Evolutionary conservation across 106 monocot species (phyloP).

Genomic region (Phalaenopsis equestris): DNA sequence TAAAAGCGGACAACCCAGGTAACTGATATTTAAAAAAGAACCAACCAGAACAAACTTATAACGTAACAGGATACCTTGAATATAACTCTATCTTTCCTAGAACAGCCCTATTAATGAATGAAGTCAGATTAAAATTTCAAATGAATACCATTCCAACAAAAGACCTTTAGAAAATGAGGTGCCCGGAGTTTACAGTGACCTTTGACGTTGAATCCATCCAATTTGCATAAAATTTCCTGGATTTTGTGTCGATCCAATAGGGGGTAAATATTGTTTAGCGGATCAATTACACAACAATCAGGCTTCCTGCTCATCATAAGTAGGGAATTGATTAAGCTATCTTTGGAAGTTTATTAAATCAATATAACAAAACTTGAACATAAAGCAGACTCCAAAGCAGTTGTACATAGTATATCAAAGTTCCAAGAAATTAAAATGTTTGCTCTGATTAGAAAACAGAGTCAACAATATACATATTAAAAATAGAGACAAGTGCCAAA

Average conservation of each 20-base stretch:
- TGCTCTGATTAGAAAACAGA: not conserved
- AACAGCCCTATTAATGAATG: not conserved
- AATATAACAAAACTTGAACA: not conserved
- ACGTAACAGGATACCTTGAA: not conserved
- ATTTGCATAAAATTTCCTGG: slow-evolving; percentile 66
- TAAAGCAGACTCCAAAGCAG: not conserved
- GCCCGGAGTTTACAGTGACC: slow-evolving; percentile 46
- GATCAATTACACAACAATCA: slow-evolving; percentile 64
- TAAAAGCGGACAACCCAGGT: too few relatives aligned
- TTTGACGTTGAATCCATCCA: slow-evolving; percentile 35
- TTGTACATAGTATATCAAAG: not conserved
- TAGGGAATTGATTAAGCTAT: not conserved
- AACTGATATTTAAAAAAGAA: not conserved
- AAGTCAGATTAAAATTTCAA: not conserved
- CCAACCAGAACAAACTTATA: not conserved
- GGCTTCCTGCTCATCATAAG: slow-evolving; percentile 44
- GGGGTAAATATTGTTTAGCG: slow-evolving; percentile 68
- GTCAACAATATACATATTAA: not conserved
- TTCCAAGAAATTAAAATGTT: not conserved
- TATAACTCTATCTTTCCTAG: not conserved
- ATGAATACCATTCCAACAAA: slow-evolving; percentile 7
- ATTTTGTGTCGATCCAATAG: slow-evolving; percentile 80
- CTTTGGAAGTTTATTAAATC: not conserved
- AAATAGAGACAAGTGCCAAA: too few relatives aligned
- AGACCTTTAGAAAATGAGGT: slow-evolving; percentile 73